These are phyloP conservation scores for Daldinia decipiens DNA, from an alignment of 495 filamentous ascomycete genomes.

Conservation along the genomic window DNA sequence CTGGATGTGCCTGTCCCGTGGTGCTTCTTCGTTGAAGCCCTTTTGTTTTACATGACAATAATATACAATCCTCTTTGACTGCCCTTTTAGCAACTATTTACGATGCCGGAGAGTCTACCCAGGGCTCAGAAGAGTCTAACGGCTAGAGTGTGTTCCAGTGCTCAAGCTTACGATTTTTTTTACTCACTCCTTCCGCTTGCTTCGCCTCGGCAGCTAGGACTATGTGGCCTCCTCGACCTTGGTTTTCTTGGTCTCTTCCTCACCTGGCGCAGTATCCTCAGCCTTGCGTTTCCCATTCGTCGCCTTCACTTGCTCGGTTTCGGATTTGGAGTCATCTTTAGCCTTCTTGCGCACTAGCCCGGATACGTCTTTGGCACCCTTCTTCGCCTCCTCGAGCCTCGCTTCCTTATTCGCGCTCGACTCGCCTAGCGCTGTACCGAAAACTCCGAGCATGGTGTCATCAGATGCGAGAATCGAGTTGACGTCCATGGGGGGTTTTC, in stretches of 20 bases:
- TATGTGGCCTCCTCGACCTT: conserved; percentile 43
- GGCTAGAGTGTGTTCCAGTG: background rate
- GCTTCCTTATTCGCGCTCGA: conserved; percentile 69
- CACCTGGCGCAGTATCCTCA: conserved; percentile 54
- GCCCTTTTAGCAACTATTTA: background rate
- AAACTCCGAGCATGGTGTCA: conserved; percentile 67
- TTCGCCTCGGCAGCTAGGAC: conserved; percentile 7
- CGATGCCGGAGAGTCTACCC: background rate
- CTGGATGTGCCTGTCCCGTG: conserved; percentile 2
- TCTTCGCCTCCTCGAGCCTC: conserved; percentile 78
- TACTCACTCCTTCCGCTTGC: background rate
- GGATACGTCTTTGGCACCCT: conserved; percentile 85
- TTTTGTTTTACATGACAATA: conserved; percentile 19
- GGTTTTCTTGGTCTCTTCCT: conserved; percentile 53
- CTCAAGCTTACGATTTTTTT: background rate
- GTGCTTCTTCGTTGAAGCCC: background rate
- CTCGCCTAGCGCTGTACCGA: conserved; percentile 78
- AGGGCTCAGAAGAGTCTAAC: background rate
- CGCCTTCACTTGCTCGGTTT: conserved; percentile 45
- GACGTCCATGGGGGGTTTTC: conserved; percentile 73
- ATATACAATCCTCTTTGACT: conserved; percentile 4
- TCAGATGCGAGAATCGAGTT: conserved; percentile 62
- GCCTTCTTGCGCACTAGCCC: conserved; percentile 85
- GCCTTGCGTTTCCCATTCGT: conserved; percentile 58
- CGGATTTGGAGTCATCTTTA: conserved; percentile 50